phyloP scores from a whole-genome alignment of 2,329 filamentous ascomycete genomes.

The Ophiostoma populinum region DNA sequence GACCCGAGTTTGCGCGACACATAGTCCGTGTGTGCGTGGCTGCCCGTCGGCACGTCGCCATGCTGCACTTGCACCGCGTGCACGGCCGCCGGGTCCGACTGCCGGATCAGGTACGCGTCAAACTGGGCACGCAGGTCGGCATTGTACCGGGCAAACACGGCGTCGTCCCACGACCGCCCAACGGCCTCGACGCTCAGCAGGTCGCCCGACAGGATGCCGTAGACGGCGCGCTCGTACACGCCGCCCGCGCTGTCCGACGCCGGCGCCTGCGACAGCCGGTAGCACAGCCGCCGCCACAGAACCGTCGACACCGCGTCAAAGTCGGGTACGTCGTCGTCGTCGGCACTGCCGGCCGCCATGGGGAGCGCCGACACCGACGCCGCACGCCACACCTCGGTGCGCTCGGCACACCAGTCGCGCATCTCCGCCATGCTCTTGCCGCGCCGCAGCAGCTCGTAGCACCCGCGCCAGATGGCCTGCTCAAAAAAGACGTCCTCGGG shows the following conservation, averaged over 20 bases:
- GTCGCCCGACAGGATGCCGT: slow-evolving; percentile 78
- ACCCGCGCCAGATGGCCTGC: slow-evolving; percentile 79
- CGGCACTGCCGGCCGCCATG: slow-evolving; percentile 29
- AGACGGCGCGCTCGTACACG: slow-evolving; percentile 75
- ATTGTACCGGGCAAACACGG: slow-evolving; percentile 13
- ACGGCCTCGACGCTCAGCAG: slow-evolving; percentile 52
- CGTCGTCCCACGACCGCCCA: slow-evolving; percentile 30
- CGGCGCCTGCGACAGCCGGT: slow-evolving; percentile 48
- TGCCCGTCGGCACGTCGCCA: slow-evolving; percentile 9
- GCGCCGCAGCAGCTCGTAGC: slow-evolving; percentile 78
- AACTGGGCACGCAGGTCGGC: slow-evolving; percentile 13
- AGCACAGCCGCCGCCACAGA: slow-evolving; percentile 69
- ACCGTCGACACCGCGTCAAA: slow-evolving; percentile 29
- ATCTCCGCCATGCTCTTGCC: slow-evolving; percentile 62
- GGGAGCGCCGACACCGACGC: slow-evolving; percentile 61
- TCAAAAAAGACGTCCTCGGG: slow-evolving; percentile 78
- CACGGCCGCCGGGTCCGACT: slow-evolving; percentile 9
- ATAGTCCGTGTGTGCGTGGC: background rate
- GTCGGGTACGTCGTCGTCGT: slow-evolving; percentile 24
- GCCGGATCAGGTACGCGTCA: slow-evolving; percentile 12
- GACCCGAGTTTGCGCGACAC: too few species aligned
- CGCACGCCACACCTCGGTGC: slow-evolving; percentile 79
- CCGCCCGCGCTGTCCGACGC: slow-evolving; percentile 52
- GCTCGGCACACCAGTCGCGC: slow-evolving; percentile 69
- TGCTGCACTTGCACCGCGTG: slow-evolving; percentile 10